These are phyloP conservation scores for Ganoderma sinense DNA, from an alignment of 1,284 basidiomycete species.

Conservation along the genomic window DNA sequence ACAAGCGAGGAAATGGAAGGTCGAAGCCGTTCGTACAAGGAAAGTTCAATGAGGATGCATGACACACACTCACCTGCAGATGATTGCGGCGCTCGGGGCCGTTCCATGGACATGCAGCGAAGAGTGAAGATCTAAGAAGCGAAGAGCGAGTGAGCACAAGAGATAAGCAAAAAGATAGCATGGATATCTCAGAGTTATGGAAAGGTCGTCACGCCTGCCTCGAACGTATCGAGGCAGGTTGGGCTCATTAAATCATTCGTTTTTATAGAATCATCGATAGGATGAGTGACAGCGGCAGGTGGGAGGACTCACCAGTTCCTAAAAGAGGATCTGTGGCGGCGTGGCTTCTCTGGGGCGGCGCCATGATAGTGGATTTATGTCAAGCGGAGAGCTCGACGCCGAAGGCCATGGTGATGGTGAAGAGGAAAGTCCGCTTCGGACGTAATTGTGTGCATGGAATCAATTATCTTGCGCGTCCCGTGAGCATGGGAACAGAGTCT, in stretches of 20 bases:
- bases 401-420: neutral
- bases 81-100: neutral
- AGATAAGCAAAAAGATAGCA: neutral
- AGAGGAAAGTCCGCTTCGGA: neutral
- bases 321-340: neutral
- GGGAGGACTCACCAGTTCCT: slow-evolving; percentile 7
- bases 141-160: slow-evolving; percentile 7
- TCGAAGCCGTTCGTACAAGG: neutral
- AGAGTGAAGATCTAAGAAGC: slow-evolving; percentile 7
- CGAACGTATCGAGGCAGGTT: slow-evolving; percentile 31
- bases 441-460: neutral
- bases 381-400: neutral
- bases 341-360: neutral
- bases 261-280: slow-evolving; percentile 34
- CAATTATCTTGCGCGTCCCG: neutral
- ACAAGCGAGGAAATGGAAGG: too few species aligned
- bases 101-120: neutral
- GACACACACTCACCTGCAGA: slow-evolving; percentile 5
- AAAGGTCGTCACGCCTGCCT: slow-evolving; percentile 37
- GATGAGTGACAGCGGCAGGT: neutral
- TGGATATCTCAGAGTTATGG: slow-evolving; percentile 32
- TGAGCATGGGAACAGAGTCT: neutral
- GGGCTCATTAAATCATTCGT: slow-evolving; percentile 42
- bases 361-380: neutral
- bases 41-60: neutral